Evolutionary conservation across 768 basidiomycete species (phyloP).

Genomic region (Psilocybe subaeruginosa): DNA sequence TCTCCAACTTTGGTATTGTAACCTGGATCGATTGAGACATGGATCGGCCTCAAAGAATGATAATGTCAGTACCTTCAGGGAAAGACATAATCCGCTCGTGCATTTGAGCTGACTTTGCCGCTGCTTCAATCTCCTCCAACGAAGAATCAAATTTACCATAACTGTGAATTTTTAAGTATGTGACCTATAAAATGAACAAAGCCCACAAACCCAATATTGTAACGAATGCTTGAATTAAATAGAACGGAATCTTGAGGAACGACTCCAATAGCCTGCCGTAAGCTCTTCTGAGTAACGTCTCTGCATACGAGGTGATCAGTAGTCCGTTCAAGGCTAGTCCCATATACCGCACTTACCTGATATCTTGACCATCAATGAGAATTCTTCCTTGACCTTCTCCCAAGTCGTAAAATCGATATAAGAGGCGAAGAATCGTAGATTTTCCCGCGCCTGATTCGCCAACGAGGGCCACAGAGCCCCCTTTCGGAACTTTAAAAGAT

Average conservation of each 20-base stretch:
- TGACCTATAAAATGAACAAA: not conserved
- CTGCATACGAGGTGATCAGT: conserved; percentile 31
- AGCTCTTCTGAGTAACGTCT: conserved; percentile 79
- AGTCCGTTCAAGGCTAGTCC: not conserved
- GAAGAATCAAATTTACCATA: conserved; percentile 80
- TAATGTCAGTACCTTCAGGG: conserved; percentile 59
- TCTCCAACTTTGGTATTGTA: conserved; percentile 92
- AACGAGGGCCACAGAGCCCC: conserved; percentile 87
- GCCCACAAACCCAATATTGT: conserved; percentile 67
- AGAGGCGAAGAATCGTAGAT: conserved; percentile 81
- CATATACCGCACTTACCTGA: conserved; percentile 39
- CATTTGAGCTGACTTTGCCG: conserved; percentile 83
- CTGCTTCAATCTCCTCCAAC: conserved; percentile 75
- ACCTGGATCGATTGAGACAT: conserved; percentile 30
- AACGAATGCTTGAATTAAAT: conserved; percentile 71
- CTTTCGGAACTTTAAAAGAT: conserved; percentile 87
- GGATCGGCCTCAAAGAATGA: not conserved
- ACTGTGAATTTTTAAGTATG: conserved; percentile 30
- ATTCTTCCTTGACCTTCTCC: conserved; percentile 79
- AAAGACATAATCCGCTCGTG: conserved; percentile 85
- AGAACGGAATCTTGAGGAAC: conserved; percentile 86
- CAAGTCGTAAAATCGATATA: conserved; percentile 94
- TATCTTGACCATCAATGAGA: conserved; percentile 84
- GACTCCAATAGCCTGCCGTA: conserved; percentile 84
- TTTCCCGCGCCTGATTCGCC: conserved; percentile 85